Evolutionary conservation across 2,329 filamentous ascomycete species (phyloP).

Genomic region (Hypoxylon sp.): DNA sequence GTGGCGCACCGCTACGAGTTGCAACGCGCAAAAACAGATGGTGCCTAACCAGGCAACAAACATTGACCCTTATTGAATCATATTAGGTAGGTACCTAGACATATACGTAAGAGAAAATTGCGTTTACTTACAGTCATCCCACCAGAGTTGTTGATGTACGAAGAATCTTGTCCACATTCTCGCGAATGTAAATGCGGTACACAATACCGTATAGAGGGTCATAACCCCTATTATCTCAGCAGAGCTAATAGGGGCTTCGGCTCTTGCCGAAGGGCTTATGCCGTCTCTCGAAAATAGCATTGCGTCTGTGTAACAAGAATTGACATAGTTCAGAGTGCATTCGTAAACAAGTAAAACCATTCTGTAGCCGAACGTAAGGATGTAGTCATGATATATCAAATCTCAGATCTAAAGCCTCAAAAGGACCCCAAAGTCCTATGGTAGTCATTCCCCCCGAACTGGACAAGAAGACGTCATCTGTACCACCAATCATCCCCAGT

Average conservation of each 20-base stretch:
- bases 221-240: constrained; percentile 35
- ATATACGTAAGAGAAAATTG: not conserved
- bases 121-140: constrained; percentile 48
- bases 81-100: no score
- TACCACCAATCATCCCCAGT: not conserved
- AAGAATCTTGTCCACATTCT: constrained; percentile 44
- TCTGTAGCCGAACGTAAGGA: not conserved
- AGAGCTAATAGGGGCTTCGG: constrained; percentile 34
- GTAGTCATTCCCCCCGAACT: not conserved
- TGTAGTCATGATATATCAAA: not conserved
- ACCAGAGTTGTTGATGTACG: constrained; percentile 48
- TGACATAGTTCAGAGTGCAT: not conserved
- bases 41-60: constrained; percentile 44
- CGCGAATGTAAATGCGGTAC: constrained; percentile 40
- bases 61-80: constrained; percentile 41
- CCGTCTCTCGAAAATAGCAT: not conserved
- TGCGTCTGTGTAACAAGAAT: not conserved
- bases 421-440: not conserved
- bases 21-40: constrained; percentile 35
- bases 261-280: constrained; percentile 35
- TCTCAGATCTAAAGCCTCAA: not conserved
- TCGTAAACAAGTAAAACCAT: not conserved
- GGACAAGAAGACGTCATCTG: not conserved
- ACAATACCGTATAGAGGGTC: constrained; percentile 52
- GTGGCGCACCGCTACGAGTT: constrained; percentile 41